Percentiles rank a stretch among this genome's conserved stretches.
phyloP scores from a whole-genome alignment of 1,139 yeast genomes.

The Candida gigantensis region DNA sequence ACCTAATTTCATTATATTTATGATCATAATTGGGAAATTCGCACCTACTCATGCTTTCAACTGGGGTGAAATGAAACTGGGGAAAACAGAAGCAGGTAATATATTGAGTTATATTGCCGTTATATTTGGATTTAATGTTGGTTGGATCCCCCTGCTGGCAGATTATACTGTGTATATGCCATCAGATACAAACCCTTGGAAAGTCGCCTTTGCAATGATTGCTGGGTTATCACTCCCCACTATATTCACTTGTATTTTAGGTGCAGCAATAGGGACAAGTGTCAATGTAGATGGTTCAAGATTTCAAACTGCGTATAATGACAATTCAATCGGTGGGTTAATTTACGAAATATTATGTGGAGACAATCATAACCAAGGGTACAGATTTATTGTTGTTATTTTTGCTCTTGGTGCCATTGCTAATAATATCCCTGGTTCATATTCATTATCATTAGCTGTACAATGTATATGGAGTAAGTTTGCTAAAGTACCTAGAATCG shows the following conservation, averaged over 20 bases:
- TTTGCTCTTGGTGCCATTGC: slow-evolving; percentile 83
- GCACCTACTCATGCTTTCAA: slow-evolving; percentile 63
- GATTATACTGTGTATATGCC: slow-evolving; percentile 90
- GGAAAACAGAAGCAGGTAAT: slow-evolving; percentile 66
- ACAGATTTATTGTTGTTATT: slow-evolving; percentile 84
- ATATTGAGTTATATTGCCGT: slow-evolving; percentile 86
- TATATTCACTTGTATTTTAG: slow-evolving; percentile 72
- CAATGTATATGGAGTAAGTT: slow-evolving; percentile 80
- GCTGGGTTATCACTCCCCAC: slow-evolving; percentile 69
- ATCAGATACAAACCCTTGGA: slow-evolving; percentile 55
- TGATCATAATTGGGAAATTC: slow-evolving; percentile 78
- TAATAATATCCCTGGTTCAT: slow-evolving; percentile 90
- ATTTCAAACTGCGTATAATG: slow-evolving; percentile 55
- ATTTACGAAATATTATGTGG: slow-evolving; percentile 74
- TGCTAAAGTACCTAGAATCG: slow-evolving; percentile 71
- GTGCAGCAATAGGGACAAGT: slow-evolving; percentile 86
- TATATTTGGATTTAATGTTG: slow-evolving; percentile 86
- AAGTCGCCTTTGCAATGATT: slow-evolving; percentile 64
- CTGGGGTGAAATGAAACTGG: slow-evolving; percentile 48
- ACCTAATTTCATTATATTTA: slow-evolving; percentile 71
- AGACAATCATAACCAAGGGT: slow-evolving; percentile 82
- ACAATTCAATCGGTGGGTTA: slow-evolving; percentile 76
- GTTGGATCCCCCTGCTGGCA: slow-evolving; percentile 93
- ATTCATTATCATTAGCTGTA: slow-evolving; percentile 81
- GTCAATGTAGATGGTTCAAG: slow-evolving; percentile 38